phyloP scores from a whole-genome alignment of 164 flowering plant genomes.

The Chimonanthus salicifolius region DNA sequence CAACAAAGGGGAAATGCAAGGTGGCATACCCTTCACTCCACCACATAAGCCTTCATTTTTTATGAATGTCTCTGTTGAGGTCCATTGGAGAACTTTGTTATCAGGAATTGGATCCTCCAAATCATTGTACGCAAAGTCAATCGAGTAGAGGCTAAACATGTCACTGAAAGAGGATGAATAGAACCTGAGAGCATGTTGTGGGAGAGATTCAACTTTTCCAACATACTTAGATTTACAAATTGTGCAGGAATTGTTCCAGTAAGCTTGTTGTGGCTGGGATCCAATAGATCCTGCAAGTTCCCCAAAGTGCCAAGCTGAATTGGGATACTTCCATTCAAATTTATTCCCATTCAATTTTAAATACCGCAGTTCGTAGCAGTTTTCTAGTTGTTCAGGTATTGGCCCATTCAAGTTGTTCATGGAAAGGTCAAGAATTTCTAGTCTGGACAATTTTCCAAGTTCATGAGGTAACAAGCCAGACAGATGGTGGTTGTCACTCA shows the following conservation, averaged over 20 bases:
- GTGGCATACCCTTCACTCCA: constrained; percentile 24
- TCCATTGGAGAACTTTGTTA: constrained; percentile 6
- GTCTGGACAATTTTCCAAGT: background rate
- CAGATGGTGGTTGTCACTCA: too few species aligned
- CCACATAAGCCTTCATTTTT: constrained; percentile 42
- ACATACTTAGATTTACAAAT: background rate
- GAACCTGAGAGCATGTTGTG: constrained; percentile 1
- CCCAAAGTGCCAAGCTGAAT: background rate
- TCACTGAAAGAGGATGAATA: background rate
- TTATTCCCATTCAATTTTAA: background rate
- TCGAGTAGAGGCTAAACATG: background rate
- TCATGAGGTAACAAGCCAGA: background rate
- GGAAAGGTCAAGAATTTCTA: background rate
- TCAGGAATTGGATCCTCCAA: background rate
- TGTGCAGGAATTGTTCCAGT: constrained; percentile 2
- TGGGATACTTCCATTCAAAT: constrained; percentile 5
- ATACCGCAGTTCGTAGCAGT: background rate
- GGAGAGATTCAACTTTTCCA: constrained; percentile 1
- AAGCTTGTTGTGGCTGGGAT: background rate
- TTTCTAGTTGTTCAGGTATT: background rate
- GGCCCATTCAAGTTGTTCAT: background rate
- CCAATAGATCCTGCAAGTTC: background rate
- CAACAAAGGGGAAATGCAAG: constrained; percentile 20
- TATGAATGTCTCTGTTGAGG: constrained; percentile 1
- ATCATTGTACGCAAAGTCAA: constrained; percentile 8